These are phyloP conservation scores for Cladophialophora bantiana DNA, from an alignment of 2,329 filamentous ascomycete genomes.

Conservation along the genomic window DNA sequence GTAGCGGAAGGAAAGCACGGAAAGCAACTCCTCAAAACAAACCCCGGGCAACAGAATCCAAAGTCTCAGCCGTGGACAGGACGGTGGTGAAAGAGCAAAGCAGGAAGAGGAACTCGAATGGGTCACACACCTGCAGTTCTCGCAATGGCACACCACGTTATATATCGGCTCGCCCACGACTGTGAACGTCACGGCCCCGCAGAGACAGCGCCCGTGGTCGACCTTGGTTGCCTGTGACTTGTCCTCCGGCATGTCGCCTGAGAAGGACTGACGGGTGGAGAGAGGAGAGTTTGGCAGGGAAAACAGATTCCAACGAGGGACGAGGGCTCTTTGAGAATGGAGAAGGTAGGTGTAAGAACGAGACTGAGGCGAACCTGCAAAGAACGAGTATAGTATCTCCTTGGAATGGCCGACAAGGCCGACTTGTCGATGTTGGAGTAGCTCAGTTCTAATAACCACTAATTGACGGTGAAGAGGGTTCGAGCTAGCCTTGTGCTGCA, in stretches of 20 bases:
- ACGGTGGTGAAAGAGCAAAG: neutral
- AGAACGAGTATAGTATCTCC: neutral
- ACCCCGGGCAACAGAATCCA: no score
- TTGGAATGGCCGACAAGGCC: neutral
- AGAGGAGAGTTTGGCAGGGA: neutral
- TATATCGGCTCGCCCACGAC: slow-evolving; percentile 32
- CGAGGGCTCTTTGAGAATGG: neutral
- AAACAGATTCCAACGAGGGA: no score
- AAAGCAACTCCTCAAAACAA: no score
- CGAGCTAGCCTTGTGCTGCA: neutral
- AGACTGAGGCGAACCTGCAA: neutral
- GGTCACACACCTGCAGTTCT: slow-evolving; percentile 32
- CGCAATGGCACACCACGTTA: slow-evolving; percentile 35
- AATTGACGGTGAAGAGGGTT: neutral
- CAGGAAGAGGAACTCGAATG: neutral
- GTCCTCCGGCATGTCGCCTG: neutral
- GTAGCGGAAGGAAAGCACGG: no score
- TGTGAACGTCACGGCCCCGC: slow-evolving; percentile 31
- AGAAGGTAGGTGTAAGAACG: neutral
- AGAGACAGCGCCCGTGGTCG: slow-evolving; percentile 31
- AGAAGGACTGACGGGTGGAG: neutral
- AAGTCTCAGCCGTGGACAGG: no score
- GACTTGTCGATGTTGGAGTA: neutral
- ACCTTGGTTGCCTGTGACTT: slow-evolving; percentile 8
- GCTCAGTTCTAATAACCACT: neutral